These are phyloP conservation scores for Kandelia obovata DNA, from an alignment of 345 rosid genomes.

Conservation along the genomic window DNA sequence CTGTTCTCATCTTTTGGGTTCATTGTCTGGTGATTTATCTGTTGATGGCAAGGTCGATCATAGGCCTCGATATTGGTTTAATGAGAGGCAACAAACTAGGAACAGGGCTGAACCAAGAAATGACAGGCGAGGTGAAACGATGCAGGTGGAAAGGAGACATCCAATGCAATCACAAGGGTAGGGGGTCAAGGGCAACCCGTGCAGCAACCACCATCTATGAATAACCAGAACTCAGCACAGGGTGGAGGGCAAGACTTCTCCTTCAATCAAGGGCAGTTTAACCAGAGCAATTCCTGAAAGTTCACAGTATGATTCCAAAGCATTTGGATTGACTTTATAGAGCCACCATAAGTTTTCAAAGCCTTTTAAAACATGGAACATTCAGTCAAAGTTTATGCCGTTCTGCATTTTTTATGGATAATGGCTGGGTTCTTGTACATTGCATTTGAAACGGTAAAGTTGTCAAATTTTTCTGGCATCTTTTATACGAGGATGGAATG, in stretches of 20 bases:
- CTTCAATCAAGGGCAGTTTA: conserved; percentile 11
- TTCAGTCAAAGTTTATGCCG: neutral
- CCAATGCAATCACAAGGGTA: conserved; percentile 33
- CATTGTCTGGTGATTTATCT: conserved; percentile 64
- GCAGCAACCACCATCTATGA: conserved; percentile 18
- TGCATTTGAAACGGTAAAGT: too few species aligned
- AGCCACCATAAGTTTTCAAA: neutral
- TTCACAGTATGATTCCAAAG: neutral
- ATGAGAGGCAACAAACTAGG: conserved; percentile 51
- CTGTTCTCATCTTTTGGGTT: neutral
- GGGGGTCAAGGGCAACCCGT: conserved; percentile 20
- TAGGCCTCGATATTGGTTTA: conserved; percentile 69
- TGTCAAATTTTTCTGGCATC: too few species aligned
- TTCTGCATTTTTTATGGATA: too few species aligned
- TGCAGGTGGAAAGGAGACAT: conserved; percentile 72
- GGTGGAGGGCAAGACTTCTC: conserved; percentile 3
- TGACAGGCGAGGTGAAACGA: conserved; percentile 65
- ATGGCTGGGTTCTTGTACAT: too few species aligned
- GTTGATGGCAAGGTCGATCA: conserved; percentile 82
- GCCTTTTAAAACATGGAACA: neutral
- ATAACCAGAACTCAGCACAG: conserved; percentile 4
- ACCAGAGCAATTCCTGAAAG: conserved; percentile 4
- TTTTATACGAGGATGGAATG: too few species aligned
- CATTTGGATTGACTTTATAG: too few species aligned
- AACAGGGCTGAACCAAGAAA: conserved; percentile 58